These are phyloP conservation scores for Candida namnaoensis DNA, from an alignment of 805 yeast genomes.

Conservation along the genomic window DNA sequence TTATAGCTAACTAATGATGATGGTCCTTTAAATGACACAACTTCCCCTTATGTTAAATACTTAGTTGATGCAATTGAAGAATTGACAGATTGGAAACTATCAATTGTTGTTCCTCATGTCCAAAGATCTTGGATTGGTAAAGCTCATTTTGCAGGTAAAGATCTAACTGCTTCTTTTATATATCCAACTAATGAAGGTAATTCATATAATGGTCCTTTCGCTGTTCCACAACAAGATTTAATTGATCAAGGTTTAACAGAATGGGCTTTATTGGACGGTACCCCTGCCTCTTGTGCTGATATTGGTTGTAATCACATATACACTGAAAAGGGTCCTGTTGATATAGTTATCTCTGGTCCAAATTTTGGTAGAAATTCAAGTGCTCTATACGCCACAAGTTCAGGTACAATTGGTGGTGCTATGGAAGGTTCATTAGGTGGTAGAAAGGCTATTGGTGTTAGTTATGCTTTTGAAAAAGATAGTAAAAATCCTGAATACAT, in stretches of 20 bases:
- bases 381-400: slow-evolving; percentile 78
- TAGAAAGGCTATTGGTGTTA: slow-evolving; percentile 64
- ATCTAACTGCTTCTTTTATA: slow-evolving; percentile 51
- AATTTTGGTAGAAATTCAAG: slow-evolving; percentile 92
- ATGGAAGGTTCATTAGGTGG: slow-evolving; percentile 80
- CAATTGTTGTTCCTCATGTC: slow-evolving; percentile 73
- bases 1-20: slow-evolving; percentile 82
- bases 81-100: slow-evolving; percentile 75
- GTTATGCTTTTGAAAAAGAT: slow-evolving; percentile 67
- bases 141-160: slow-evolving; percentile 84
- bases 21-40: slow-evolving; percentile 77
- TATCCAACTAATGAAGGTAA: slow-evolving; percentile 48
- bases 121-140: slow-evolving; percentile 97
- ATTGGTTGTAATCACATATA: slow-evolving; percentile 74
- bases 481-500: slow-evolving; percentile 42
- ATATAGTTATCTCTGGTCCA: slow-evolving; percentile 89
- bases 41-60: slow-evolving; percentile 81
- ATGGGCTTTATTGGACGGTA: slow-evolving; percentile 85
- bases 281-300: slow-evolving; percentile 95
- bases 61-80: slow-evolving; percentile 60
- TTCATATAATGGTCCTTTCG: slow-evolving; percentile 61
- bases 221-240: slow-evolving; percentile 35
- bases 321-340: slow-evolving; percentile 50
- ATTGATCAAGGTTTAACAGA: slow-evolving; percentile 39
- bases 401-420: slow-evolving; percentile 96